phyloP scores from a whole-genome alignment of 305 asterid genomes.

The Andrographis paniculata region DNA sequence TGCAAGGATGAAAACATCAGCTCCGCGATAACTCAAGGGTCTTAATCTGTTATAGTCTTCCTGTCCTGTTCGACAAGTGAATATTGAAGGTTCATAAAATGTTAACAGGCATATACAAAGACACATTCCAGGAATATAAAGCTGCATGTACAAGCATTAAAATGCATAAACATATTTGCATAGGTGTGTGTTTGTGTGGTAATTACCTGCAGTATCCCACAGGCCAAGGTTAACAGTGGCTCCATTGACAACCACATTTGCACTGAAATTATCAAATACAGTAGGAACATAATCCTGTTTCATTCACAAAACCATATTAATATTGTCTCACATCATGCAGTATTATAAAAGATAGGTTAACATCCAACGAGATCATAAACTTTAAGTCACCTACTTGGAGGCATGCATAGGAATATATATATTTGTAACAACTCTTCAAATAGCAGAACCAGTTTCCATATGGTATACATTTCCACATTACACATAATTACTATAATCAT shows the following conservation, averaged over 20 bases:
- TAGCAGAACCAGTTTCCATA: too few relatives aligned
- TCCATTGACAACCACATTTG: conserved; percentile 95
- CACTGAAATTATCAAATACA: conserved; percentile 96
- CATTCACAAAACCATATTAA: conserved; percentile 11
- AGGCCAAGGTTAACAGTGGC: conserved; percentile 87
- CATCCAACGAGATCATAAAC: background rate
- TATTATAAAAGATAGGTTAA: conserved; percentile 3
- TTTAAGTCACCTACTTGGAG: too few relatives aligned
- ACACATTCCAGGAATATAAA: conserved; percentile 5
- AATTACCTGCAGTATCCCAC: conserved; percentile 98
- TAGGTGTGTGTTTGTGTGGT: conserved; percentile 5
- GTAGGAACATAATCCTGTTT: conserved; percentile 95
- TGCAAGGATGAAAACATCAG: conserved; percentile 96
- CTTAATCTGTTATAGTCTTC: too few relatives aligned
- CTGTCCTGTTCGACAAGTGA: conserved; percentile 58
- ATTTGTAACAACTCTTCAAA: too few relatives aligned
- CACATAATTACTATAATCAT: too few relatives aligned
- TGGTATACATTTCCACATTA: too few relatives aligned
- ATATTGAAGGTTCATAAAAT: conserved; percentile 12
- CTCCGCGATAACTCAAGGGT: conserved; percentile 98
- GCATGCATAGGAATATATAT: too few relatives aligned
- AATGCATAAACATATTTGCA: background rate
- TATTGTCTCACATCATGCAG: background rate
- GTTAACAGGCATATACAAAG: too few relatives aligned
- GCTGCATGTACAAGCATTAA: conserved; percentile 5